A percentile compares a stretch with the other conserved stretches of the same genome.
Conservation (phyloP, 2,329 filamentous ascomycete genomes). For the Bipolaris zeicola region DNA sequence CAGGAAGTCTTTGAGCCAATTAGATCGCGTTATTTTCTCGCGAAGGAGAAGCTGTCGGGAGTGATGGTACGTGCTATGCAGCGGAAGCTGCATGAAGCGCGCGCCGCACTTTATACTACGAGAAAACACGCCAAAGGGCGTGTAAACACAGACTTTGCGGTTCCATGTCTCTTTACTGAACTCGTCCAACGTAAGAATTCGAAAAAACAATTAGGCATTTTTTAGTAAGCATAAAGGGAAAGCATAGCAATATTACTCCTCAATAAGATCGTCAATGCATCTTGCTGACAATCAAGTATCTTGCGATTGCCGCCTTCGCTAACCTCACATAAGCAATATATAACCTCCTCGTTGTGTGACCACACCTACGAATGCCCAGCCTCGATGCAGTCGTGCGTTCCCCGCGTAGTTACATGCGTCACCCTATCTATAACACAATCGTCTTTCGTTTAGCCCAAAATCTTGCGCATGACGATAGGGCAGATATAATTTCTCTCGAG, state of each 20-base stretch:
- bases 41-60: too few species aligned
- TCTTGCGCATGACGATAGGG: too few species aligned
- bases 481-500: too few species aligned
- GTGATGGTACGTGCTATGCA: too few species aligned
- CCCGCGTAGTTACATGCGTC: not conserved
- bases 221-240: not conserved
- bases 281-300: not conserved
- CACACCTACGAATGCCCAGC: not conserved
- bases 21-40: too few species aligned
- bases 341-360: not conserved
- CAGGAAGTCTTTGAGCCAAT: too few species aligned
- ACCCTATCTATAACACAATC: not conserved
- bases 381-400: not conserved
- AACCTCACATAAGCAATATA: not conserved
- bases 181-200: not conserved
- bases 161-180: not conserved
- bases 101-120: too few species aligned
- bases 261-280: not conserved
- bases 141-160: not conserved
- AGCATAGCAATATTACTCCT: not conserved
- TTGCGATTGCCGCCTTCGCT: not conserved
- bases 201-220: not conserved
- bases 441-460: not conserved
- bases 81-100: too few species aligned
- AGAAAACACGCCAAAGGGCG: too few species aligned